Base-by-base conservation (phyloP, 768 basidiomycete species). In the Suillus cothurnatus region DNA sequence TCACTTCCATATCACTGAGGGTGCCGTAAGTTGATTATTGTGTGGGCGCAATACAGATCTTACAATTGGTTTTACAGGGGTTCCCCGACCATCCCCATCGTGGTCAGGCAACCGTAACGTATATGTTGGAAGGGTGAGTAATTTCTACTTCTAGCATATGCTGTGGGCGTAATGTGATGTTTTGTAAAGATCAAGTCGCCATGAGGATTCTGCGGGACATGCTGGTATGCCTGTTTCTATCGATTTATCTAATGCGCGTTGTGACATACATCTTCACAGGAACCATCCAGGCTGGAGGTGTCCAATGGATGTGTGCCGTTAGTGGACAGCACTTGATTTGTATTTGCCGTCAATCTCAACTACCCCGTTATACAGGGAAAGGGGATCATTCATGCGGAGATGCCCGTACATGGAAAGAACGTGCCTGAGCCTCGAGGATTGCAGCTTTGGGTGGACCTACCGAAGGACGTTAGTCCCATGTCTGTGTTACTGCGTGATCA, bases 61-160 rank as follows among this genome's bases (percentile, higher is more conserved):
- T 34, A 52, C 23, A 11, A 21, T 31, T 58, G 45, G 63, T 52
- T 41, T 11, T n/a, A 23, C 64, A 91, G 89, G 92, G 93, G 4
- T 95, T 97, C 71, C 93, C 94, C 15, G 96, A 97, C 73, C 95
- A 97, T 74, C 94, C 95, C 3, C 95, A 96, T 75, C 85, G 94
- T 21, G 95, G 94, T 4, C 94, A 95, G 75, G 89, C 89, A 4
- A 93, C 91, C 2, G 89, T 93, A 4, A 95, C 95, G 0, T 97
- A 97, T 76, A 90, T 97, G 88, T 81, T 95, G 0, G 83, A 93
- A 79, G 95, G 93, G 86, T 89, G 72, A 38, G 78, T 50, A 19
- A 59, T 8, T 43, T 21, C 19, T 39, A 12, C 57, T 39, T 41
- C 2, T 28, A 26, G 6, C 12, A 59, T 28, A 3, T 41, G 9